Evolutionary conservation across 2,329 filamentous ascomycete species (phyloP).

Genomic region (Furcasterigmium furcatum): DNA sequence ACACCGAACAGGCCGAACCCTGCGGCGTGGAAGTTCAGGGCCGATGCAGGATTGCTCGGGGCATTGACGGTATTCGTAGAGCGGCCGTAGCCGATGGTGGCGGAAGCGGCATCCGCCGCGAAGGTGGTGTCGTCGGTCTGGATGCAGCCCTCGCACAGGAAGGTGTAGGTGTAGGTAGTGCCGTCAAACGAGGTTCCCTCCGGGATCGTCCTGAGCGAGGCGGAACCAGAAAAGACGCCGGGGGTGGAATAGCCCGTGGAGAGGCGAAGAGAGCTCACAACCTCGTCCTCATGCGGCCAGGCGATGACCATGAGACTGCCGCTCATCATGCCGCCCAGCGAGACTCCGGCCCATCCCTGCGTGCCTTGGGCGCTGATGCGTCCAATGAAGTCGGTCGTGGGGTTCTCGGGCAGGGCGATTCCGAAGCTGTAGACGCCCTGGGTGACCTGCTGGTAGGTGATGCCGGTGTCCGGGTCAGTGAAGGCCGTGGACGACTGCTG

Average conservation of each 20-base stretch:
- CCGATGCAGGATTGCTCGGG: conserved; percentile 21
- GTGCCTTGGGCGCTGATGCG: conserved; percentile 46
- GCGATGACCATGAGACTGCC: conserved; percentile 43
- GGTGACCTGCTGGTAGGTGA: conserved; percentile 18
- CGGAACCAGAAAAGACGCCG: conserved; percentile 36
- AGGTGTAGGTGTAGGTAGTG: conserved; percentile 51
- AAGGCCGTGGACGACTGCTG: conserved; percentile 24
- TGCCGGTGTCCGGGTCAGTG: conserved; percentile 40
- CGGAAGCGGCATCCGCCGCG: conserved; percentile 25
- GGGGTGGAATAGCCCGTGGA: conserved; percentile 42
- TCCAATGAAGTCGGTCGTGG: conserved; percentile 49
- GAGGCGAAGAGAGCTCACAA: conserved; percentile 26
- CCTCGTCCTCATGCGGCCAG: conserved; percentile 42
- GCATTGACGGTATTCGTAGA: neutral
- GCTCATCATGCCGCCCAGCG: conserved; percentile 42
- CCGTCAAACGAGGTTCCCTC: conserved; percentile 49
- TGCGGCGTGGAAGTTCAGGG: conserved; percentile 34
- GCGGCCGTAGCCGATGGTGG: conserved; percentile 13
- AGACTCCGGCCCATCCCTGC: conserved; percentile 41
- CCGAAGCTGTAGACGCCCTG: conserved; percentile 39
- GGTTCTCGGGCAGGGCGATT: conserved; percentile 45
- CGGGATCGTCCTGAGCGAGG: conserved; percentile 39
- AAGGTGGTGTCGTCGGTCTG: conserved; percentile 27
- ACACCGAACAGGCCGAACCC: conserved; percentile 33
- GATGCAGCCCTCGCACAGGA: conserved; percentile 45